A percentile compares a stretch with the other conserved stretches of the same genome.
These are phyloP conservation scores for Lactarius akahatsu DNA, from an alignment of 768 basidiomycete species.

Conservation along the genomic window DNA sequence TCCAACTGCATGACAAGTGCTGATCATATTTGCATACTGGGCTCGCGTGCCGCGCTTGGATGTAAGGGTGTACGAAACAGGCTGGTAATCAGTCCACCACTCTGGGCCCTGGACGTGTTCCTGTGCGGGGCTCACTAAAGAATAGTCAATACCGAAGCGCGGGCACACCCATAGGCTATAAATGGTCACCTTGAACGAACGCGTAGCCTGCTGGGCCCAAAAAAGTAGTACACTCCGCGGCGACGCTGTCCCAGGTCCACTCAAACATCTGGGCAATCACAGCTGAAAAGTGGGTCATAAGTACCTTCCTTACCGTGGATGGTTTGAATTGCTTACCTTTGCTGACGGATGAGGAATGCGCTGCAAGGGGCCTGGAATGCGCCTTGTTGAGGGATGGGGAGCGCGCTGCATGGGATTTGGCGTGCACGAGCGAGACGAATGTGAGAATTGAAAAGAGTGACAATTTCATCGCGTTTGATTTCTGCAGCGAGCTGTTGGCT, in stretches of 20 bases:
- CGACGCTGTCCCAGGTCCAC: slow-evolving; percentile 57
- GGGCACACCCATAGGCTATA: background rate
- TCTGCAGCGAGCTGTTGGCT: background rate
- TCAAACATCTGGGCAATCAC: slow-evolving; percentile 74
- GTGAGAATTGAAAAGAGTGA: slow-evolving; percentile 6
- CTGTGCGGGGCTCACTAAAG: slow-evolving; percentile 47
- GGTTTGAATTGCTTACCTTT: background rate
- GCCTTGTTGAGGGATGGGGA: background rate
- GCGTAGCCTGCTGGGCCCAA: slow-evolving; percentile 64
- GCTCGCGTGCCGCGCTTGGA: slow-evolving; percentile 62
- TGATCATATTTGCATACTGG: slow-evolving; percentile 47
- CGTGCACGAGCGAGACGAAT: background rate
- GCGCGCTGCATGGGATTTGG: background rate
- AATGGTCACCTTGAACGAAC: slow-evolving; percentile 56
- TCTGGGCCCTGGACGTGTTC: slow-evolving; percentile 58
- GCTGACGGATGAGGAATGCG: background rate
- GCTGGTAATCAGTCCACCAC: slow-evolving; percentile 78
- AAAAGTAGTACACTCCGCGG: slow-evolving; percentile 61
- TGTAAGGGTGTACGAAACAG: slow-evolving; percentile 61
- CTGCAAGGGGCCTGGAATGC: background rate
- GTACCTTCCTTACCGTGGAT: background rate
- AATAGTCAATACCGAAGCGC: background rate
- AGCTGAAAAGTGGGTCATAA: slow-evolving; percentile 22
- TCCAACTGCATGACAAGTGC: slow-evolving; percentile 41
- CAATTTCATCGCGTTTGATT: background rate